A percentile compares a stretch with the other conserved stretches of the same genome.
Evolutionary conservation across 2,329 filamentous ascomycete species (phyloP).

Genomic region (Colletotrichum coccodes): DNA sequence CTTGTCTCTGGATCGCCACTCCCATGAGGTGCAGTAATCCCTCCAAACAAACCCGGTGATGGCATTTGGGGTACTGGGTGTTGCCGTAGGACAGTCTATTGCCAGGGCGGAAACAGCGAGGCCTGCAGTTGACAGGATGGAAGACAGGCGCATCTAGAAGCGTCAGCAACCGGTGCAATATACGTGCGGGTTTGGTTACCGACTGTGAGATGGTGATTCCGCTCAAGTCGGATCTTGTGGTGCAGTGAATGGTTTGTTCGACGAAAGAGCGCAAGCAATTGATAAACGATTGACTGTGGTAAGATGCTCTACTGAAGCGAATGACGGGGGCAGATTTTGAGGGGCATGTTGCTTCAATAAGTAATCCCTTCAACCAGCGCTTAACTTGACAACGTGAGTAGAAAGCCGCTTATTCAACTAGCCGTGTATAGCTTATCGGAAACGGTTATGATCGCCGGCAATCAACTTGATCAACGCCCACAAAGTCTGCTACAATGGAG

Average conservation of each 20-base stretch:
- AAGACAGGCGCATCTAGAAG: not conserved
- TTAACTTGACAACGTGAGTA: not conserved
- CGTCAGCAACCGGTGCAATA: too few relatives aligned
- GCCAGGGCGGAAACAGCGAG: not conserved
- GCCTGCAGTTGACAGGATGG: not conserved
- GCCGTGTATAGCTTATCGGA: not conserved
- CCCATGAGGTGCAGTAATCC: not conserved
- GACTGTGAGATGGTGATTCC: not conserved
- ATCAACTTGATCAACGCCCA: not conserved
- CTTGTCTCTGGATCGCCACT: slow-evolving; percentile 1
- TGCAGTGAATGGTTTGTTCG: not conserved
- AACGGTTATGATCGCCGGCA: not conserved
- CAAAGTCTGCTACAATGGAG: not conserved
- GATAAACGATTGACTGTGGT: not conserved
- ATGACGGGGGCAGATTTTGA: not conserved
- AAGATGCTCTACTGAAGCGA: not conserved
- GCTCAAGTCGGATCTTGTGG: not conserved
- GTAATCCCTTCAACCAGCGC: not conserved
- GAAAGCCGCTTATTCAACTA: too few relatives aligned
- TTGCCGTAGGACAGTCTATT: not conserved
- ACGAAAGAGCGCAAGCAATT: not conserved
- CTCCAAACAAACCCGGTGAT: not conserved
- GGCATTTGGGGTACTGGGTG: not conserved
- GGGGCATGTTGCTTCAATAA: not conserved
- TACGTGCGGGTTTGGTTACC: not conserved